Conservation (phyloP, 129 eudicot species). For the Centaurea solstitialis region DNA sequence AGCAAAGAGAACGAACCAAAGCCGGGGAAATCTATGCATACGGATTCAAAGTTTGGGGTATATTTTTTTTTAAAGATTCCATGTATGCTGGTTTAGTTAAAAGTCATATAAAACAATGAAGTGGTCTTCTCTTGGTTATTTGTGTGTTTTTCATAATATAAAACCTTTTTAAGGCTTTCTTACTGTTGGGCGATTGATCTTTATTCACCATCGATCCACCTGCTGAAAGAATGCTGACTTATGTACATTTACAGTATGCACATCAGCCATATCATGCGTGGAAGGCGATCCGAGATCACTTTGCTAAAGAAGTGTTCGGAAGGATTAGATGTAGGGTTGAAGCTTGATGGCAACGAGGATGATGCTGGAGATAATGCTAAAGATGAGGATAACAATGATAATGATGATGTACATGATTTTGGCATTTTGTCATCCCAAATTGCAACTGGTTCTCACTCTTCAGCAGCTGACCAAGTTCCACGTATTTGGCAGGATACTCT, state of each 20-base stretch:
- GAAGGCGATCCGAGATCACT: conserved; percentile 42
- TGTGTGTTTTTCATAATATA: not conserved
- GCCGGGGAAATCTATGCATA: conserved; percentile 54
- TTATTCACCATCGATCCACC: not conserved
- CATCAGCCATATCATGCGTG: conserved; percentile 45
- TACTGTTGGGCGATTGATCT: not conserved
- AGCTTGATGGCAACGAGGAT: conserved; percentile 44
- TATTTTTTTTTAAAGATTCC: not conserved
- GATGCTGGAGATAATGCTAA: conserved; percentile 31
- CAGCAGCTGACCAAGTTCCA: conserved; percentile 56
- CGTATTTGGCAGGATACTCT: conserved; percentile 59
- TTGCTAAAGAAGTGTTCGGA: conserved; percentile 44
- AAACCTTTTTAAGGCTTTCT: not conserved
- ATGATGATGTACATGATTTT: conserved; percentile 28
- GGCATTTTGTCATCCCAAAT: conserved; percentile 22
- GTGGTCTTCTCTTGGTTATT: not conserved
- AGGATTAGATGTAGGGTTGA: conserved; percentile 41
- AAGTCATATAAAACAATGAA: not conserved
- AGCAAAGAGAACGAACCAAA: conserved; percentile 44
- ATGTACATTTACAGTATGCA: conserved; percentile 48
- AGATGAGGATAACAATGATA: conserved; percentile 1
- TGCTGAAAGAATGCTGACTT: not conserved
- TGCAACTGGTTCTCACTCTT: conserved; percentile 44
- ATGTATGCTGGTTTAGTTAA: not conserved
- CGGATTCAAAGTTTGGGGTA: conserved; percentile 88